Base-by-base conservation (phyloP, 2,329 filamentous ascomycete species). In the Purpureocillium takamizusanense region DNA sequence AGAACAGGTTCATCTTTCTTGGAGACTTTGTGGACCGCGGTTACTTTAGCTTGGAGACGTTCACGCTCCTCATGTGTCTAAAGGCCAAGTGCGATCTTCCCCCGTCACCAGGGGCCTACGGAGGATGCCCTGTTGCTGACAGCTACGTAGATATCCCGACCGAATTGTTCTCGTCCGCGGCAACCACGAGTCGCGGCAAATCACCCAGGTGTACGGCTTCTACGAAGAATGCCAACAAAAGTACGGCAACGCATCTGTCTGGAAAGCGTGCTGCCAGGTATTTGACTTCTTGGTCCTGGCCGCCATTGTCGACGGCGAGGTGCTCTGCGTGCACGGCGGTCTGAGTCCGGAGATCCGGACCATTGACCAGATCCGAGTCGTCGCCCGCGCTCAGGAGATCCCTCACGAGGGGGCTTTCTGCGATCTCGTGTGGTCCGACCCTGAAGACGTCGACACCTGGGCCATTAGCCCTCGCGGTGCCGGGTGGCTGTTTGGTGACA, bases 241-340 rank as follows among this genome's bases (percentile, higher is more conserved):
- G 64, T 98, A 98, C 60, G 92, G 92, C 55, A 97, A 95, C 56
- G 88, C 92, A 11, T 95, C 94, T 35, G 92, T 98, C n/a, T 98
- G 92, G 92, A 94, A 98, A 63, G 92, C 95, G 42, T 98, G 95
- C 62, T 98, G 92, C 46, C 92, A 98, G 60, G 95, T 98, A 66
- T 98, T 98, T 61, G 92, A 98, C 62, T 98, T 95, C 62, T 77
- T 98, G 23, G 95, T 94, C 3, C 74, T 98, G 16, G 92, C 87
- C 40, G 94, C 95, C 45, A 94, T 98, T 48, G 95, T 98, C 52
- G 94, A 98, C 56, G 86, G 95, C 53, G 88, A 95, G 57, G 94
- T 98, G 44, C 94, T 98, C 55, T 98, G 92, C 60, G 92, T 98
- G 25, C 92, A 98, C 62, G 92, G 92, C 52, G 92, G 86, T 29